A percentile compares a stretch with the other conserved stretches of the same genome.
phyloP scores from a whole-genome alignment of 768 basidiomycete species.

The Mycena vitilis region DNA sequence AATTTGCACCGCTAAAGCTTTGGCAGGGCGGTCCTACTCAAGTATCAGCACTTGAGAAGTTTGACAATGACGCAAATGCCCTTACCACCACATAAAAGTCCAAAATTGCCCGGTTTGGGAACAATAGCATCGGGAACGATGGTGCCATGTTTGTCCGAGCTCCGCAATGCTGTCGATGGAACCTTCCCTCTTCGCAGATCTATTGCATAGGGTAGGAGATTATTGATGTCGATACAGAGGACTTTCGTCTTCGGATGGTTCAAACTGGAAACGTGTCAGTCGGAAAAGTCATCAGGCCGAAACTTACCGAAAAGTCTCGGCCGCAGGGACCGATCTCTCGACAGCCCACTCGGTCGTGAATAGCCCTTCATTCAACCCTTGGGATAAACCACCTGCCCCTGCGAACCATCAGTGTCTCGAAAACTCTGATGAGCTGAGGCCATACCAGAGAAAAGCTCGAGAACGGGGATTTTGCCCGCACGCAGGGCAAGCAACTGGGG shows the following conservation, averaged over 20 bases:
- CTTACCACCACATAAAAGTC: slow-evolving; percentile 81
- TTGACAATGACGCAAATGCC: slow-evolving; percentile 10
- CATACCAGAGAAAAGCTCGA: slow-evolving; percentile 80
- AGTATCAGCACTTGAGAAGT: neutral
- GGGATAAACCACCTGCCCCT: slow-evolving; percentile 84
- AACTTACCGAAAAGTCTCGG: slow-evolving; percentile 69
- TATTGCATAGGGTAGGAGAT: slow-evolving; percentile 52
- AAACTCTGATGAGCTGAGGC: slow-evolving; percentile 4
- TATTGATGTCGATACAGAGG: slow-evolving; percentile 73
- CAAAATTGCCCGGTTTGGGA: slow-evolving; percentile 67
- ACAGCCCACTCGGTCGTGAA: slow-evolving; percentile 77
- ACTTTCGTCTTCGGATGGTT: slow-evolving; percentile 73
- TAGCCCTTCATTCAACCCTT: slow-evolving; percentile 70
- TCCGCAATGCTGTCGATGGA: slow-evolving; percentile 47
- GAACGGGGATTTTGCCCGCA: slow-evolving; percentile 61
- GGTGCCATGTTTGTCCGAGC: slow-evolving; percentile 53
- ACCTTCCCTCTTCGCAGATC: slow-evolving; percentile 50
- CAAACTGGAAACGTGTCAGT: slow-evolving; percentile 48
- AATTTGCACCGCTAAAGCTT: slow-evolving; percentile 75
- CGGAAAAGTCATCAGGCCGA: slow-evolving; percentile 12
- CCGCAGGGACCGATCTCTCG: slow-evolving; percentile 73
- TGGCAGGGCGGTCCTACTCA: slow-evolving; percentile 79
- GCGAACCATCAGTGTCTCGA: neutral
- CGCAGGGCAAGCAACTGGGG: slow-evolving; percentile 45
- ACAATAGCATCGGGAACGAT: slow-evolving; percentile 53